phyloP scores from a whole-genome alignment of 495 filamentous ascomycete species.

The Acidomyces sp. region DNA sequence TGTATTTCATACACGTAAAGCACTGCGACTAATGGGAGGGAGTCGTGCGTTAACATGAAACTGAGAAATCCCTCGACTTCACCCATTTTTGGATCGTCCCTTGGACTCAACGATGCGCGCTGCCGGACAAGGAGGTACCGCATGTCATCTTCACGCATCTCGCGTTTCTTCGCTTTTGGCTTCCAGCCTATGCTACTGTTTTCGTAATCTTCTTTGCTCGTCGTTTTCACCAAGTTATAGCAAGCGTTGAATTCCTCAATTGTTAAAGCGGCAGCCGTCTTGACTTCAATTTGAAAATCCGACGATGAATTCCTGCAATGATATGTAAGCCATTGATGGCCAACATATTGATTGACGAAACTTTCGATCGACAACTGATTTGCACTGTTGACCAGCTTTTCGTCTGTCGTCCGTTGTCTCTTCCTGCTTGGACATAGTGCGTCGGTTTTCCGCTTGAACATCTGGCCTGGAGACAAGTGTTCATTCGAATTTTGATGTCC shows the following conservation, averaged over 20 bases:
- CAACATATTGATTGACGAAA: slow-evolving; percentile 2
- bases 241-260: slow-evolving; percentile 48
- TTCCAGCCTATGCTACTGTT: slow-evolving; percentile 56
- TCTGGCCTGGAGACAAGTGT: no score
- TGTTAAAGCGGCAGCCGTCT: no score
- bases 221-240: slow-evolving; percentile 56
- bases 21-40: slow-evolving; percentile 57
- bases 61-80: slow-evolving; percentile 51
- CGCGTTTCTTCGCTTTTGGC: slow-evolving; percentile 49
- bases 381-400: slow-evolving; percentile 1
- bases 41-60: slow-evolving; percentile 74
- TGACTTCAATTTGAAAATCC: no score
- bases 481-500: no score
- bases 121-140: slow-evolving; percentile 25
- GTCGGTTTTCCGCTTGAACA: no score
- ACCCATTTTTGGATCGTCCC: background rate
- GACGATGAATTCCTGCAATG: slow-evolving; percentile 26
- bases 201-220: slow-evolving; percentile 54
- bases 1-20: slow-evolving; percentile 88
- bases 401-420: background rate
- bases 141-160: slow-evolving; percentile 61
- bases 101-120: background rate
- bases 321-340: background rate
- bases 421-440: background rate
- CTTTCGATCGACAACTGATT: background rate